These are phyloP conservation scores for Sugiyamaella novakii DNA, from an alignment of 1,139 yeast genomes.

Conservation along the genomic window DNA sequence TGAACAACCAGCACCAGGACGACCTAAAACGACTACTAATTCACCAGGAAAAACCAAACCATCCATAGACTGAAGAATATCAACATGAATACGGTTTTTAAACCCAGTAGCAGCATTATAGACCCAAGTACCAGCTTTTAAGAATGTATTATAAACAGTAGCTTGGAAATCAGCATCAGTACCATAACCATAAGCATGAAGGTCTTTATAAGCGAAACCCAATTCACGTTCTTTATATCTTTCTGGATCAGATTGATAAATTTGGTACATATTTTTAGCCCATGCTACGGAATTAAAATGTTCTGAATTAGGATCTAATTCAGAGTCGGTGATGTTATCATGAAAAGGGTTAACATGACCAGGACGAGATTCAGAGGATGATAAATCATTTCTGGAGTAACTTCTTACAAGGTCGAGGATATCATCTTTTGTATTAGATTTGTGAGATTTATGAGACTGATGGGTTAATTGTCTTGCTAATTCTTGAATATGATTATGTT, in stretches of 20 bases:
- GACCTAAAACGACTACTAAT: constrained; percentile 72
- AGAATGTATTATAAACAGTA: constrained; percentile 58
- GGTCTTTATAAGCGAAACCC: constrained; percentile 68
- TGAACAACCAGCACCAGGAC: constrained; percentile 87
- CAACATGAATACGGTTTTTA: constrained; percentile 44
- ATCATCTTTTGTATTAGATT: constrained; percentile 21
- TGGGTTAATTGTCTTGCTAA: constrained; percentile 34
- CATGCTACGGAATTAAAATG: constrained; percentile 65
- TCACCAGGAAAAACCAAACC: constrained; percentile 71
- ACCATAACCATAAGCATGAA: constrained; percentile 75
- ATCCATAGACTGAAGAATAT: constrained; percentile 68
- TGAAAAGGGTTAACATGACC: constrained; percentile 27
- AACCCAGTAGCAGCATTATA: constrained; percentile 27
- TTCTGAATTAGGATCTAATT: constrained; percentile 57
- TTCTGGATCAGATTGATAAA: constrained; percentile 27
- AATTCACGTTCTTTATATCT: constrained; percentile 26
- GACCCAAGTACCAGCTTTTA: constrained; percentile 35
- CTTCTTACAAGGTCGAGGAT: constrained; percentile 18
- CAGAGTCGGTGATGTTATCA: constrained; percentile 42
- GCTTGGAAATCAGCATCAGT: constrained; percentile 79
- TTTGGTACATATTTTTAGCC: constrained; percentile 67
- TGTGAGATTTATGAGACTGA: constrained; percentile 26
- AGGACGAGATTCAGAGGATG: neutral
- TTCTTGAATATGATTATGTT: constrained; percentile 8
- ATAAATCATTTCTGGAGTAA: constrained; percentile 4